Evolutionary conservation across 805 yeast genomes (phyloP).

Genomic region (Candida pini): DNA sequence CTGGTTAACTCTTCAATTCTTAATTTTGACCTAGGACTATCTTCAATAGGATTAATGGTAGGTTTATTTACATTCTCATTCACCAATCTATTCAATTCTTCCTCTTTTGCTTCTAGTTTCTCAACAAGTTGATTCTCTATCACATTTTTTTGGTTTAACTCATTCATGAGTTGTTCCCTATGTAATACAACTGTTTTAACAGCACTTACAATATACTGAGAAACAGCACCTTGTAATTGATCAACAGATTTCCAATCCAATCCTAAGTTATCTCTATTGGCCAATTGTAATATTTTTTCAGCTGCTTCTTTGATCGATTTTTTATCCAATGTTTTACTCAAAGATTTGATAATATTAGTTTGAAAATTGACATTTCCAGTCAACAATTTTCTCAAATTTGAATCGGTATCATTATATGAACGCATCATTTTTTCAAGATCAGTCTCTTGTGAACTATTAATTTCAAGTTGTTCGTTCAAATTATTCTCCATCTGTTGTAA

Average conservation of each 20-base stretch:
- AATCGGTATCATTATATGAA: slow-evolving; percentile 7
- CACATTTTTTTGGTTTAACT: slow-evolving; percentile 3
- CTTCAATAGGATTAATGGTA: not conserved
- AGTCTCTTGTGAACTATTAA: slow-evolving; percentile 30
- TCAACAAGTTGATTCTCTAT: not conserved
- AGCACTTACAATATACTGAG: slow-evolving; percentile 53
- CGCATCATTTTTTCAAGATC: slow-evolving; percentile 38
- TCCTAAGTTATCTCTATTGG: slow-evolving; percentile 23
- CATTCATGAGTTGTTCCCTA: slow-evolving; percentile 32
- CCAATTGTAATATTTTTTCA: slow-evolving; percentile 39
- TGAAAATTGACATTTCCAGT: slow-evolving; percentile 39
- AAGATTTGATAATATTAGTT: slow-evolving; percentile 42
- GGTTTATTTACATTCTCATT: not conserved
- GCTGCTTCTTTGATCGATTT: slow-evolving; percentile 55
- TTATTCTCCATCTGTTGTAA: slow-evolving; percentile 15
- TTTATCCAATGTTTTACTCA: slow-evolving; percentile 52
- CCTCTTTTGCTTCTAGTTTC: slow-evolving; percentile 1
- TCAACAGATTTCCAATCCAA: slow-evolving; percentile 23
- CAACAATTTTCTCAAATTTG: slow-evolving; percentile 11
- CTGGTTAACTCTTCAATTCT: slow-evolving; percentile 58
- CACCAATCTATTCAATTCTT: not conserved
- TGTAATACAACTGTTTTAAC: slow-evolving; percentile 53
- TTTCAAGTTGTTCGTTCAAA: slow-evolving; percentile 7
- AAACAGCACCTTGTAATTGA: slow-evolving; percentile 29
- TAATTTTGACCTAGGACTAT: slow-evolving; percentile 31